phyloP scores from a whole-genome alignment of 2,329 filamentous ascomycete species.

The Chaetomium sp. region DNA sequence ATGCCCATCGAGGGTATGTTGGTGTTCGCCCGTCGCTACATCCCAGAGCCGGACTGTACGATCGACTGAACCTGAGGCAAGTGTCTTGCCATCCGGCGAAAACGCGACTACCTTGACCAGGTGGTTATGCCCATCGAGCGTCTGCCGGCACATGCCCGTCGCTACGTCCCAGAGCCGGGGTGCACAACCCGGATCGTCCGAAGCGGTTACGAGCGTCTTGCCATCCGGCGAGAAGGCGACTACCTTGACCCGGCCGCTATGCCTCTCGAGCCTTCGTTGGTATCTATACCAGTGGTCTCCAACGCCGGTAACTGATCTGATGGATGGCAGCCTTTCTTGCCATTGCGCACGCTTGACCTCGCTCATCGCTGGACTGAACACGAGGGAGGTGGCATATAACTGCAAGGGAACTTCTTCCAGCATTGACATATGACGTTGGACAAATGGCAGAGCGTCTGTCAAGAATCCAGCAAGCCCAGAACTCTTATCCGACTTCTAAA shows the following conservation, averaged over 20 bases:
- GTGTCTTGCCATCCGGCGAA: conserved; percentile 25
- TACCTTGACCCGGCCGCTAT: conserved; percentile 18
- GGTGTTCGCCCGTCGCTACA: conserved; percentile 12
- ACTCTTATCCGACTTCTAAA: neutral
- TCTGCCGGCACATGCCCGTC: conserved; percentile 15
- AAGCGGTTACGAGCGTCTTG: conserved; percentile 16
- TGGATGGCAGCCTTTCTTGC: conserved; percentile 15
- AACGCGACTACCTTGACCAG: conserved; percentile 26
- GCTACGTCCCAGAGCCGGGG: conserved; percentile 10
- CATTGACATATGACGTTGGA: conserved; percentile 8
- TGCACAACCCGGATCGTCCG: neutral
- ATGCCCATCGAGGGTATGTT: conserved; percentile 14
- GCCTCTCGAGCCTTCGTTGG: conserved; percentile 25
- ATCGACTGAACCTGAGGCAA: conserved; percentile 9
- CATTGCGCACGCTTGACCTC: conserved; percentile 11
- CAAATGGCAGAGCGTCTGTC: conserved; percentile 18
- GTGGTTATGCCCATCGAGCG: conserved; percentile 26
- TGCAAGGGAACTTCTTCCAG: conserved; percentile 24
- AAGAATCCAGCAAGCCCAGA: conserved; percentile 11
- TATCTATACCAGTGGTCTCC: conserved; percentile 7
- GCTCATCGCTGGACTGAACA: conserved; percentile 21
- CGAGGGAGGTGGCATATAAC: conserved; percentile 25
- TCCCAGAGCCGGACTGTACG: conserved; percentile 5
- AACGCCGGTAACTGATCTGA: conserved; percentile 3
- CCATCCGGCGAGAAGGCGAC: conserved; percentile 31